A percentile compares a stretch with the other conserved stretches of the same genome.
phyloP scores from a whole-genome alignment of 352 stramenopile genomes.

The Globisporangium emineosum region DNA sequence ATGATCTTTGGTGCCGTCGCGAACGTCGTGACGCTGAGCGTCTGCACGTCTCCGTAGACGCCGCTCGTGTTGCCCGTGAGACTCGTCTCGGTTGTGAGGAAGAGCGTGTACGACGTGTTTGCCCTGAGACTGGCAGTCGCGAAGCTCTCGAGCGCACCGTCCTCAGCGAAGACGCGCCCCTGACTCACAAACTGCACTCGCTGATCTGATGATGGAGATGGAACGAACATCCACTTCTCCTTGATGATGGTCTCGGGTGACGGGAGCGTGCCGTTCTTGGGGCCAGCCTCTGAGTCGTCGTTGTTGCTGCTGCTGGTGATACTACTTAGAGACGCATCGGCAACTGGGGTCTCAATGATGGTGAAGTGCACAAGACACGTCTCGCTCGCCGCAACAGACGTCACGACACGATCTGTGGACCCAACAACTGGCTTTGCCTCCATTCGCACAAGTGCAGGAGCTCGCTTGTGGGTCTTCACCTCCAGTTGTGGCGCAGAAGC shows the following conservation, averaged over 20 bases:
- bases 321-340: background rate
- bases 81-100: constrained; percentile 48
- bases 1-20: constrained; percentile 59
- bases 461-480: constrained; percentile 44
- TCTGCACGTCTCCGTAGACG: constrained; percentile 38
- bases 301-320: too few relatives aligned
- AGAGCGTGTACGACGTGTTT: constrained; percentile 59
- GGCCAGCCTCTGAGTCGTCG: background rate
- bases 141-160: constrained; percentile 16
- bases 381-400: constrained; percentile 23
- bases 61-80: constrained; percentile 33
- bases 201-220: background rate
- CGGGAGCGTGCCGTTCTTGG: background rate
- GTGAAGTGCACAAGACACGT: constrained; percentile 49
- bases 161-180: constrained; percentile 1
- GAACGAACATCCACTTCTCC: constrained; percentile 2
- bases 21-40: constrained; percentile 43
- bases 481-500: constrained; percentile 6
- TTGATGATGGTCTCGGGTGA: constrained; percentile 15
- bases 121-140: constrained; percentile 24
- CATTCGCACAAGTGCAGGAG: constrained; percentile 27
- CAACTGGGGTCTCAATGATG: constrained; percentile 15
- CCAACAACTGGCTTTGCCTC: constrained; percentile 26
- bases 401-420: constrained; percentile 31
- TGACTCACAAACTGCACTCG: constrained; percentile 10